Percentiles rank a stretch among this genome's conserved stretches.
Evolutionary conservation across 1,284 basidiomycete species (phyloP).

Genomic region (Fomitopsis palustris): DNA sequence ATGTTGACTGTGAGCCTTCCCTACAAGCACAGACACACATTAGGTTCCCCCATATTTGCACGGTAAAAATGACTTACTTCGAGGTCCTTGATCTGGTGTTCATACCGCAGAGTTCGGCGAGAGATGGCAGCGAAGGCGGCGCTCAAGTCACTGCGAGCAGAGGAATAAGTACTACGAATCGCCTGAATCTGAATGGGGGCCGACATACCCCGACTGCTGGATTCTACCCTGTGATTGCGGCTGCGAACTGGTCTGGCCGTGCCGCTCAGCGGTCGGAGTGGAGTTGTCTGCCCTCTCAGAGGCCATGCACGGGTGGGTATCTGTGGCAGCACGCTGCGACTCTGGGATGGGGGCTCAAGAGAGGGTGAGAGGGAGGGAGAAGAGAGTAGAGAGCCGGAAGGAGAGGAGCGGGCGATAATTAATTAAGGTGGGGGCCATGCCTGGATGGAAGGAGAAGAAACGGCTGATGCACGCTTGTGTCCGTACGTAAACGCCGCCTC

Average conservation of each 20-base stretch:
- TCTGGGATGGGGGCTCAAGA: neutral
- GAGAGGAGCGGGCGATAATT: neutral
- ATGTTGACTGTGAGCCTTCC: constrained; percentile 60
- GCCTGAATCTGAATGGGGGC: neutral
- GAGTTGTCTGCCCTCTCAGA: constrained; percentile 1
- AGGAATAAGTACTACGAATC: neutral
- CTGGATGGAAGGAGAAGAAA: neutral
- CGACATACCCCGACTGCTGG: constrained; percentile 16
- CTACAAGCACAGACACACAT: constrained; percentile 30
- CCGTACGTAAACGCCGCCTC: neutral
- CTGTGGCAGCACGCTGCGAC: neutral
- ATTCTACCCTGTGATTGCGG: constrained; percentile 5
- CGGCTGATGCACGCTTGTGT: neutral
- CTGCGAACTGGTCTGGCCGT: neutral
- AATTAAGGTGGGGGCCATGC: neutral
- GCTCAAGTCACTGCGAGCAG: neutral
- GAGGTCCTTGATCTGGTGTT: constrained; percentile 64
- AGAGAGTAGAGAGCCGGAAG: neutral
- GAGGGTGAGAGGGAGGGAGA: neutral
- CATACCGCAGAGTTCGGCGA: constrained; percentile 50
- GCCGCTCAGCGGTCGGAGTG: constrained; percentile 1
- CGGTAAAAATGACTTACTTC: constrained; percentile 41
- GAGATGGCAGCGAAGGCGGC: constrained; percentile 22
- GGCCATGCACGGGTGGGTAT: neutral
- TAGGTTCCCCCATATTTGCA: neutral